phyloP scores from a whole-genome alignment of 176 grass and related monocot species.

The Hsuehochloa calcarea region DNA sequence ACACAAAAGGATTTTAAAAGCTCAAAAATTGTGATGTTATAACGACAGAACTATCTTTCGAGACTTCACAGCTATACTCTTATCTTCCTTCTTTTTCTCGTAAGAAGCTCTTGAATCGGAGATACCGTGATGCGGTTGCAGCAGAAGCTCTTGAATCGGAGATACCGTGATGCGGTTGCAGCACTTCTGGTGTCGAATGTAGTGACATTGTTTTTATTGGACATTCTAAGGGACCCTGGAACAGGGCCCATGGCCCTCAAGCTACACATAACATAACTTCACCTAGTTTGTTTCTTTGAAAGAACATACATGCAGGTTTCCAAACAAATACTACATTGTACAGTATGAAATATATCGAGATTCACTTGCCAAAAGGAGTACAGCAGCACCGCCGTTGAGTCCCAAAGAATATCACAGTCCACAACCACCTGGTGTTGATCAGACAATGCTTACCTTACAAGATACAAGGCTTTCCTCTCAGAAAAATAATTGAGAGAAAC shows the following conservation, averaged over 20 bases:
- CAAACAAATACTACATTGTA: not conserved
- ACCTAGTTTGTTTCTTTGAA: not conserved
- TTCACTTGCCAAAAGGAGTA: not conserved
- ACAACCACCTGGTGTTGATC: not conserved
- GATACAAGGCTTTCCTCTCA: constrained; percentile 31
- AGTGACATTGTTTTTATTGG: no score
- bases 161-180: no score
- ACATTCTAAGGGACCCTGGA: not conserved
- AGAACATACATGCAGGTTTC: not conserved
- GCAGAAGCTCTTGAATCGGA: no score
- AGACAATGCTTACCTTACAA: constrained; percentile 20
- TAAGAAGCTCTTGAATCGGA: no score
- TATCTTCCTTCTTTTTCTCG: no score
- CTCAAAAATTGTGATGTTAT: no score
- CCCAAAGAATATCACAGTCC: not conserved
- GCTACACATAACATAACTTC: not conserved
- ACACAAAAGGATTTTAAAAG: no score
- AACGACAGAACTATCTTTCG: no score
- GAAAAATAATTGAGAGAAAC: constrained; percentile 18
- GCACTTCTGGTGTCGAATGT: no score
- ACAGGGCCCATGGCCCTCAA: not conserved
- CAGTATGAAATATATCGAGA: not conserved
- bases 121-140: no score
- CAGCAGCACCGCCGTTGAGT: not conserved
- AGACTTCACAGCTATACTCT: no score